A percentile compares a stretch with the other conserved stretches of the same genome.
phyloP scores from a whole-genome alignment of 257 asterid species.

The Przewalskia tangutica region DNA sequence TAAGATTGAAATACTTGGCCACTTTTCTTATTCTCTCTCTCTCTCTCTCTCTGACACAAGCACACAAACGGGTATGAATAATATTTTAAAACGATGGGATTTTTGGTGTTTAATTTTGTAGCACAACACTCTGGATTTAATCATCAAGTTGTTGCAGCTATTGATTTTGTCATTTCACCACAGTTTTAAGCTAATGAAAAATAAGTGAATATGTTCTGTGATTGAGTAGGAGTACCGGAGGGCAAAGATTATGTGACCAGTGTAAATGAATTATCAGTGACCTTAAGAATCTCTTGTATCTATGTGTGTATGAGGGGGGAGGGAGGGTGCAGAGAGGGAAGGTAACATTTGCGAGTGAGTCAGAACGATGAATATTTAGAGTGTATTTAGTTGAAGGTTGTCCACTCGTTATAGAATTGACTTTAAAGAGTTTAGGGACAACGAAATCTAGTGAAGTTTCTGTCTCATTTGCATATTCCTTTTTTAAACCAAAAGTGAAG shows the following conservation, averaged over 20 bases:
- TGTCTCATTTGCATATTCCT: background rate
- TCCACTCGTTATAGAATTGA: background rate
- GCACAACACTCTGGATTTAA: background rate
- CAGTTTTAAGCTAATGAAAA: background rate
- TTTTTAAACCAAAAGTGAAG: background rate
- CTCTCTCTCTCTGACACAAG: background rate
- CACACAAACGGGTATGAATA: background rate
- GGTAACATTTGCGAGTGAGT: background rate
- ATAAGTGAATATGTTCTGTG: background rate
- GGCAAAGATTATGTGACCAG: background rate
- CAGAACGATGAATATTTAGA: background rate
- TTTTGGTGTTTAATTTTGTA: background rate
- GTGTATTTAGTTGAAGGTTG: background rate
- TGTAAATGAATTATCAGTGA: background rate
- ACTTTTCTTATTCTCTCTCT: background rate
- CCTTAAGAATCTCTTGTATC: background rate
- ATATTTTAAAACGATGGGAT: background rate
- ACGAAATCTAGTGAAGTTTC: background rate
- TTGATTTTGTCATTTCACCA: background rate
- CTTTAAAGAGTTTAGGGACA: background rate
- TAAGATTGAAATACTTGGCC: constrained; percentile 14
- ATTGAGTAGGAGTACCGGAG: background rate
- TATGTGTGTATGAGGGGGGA: background rate
- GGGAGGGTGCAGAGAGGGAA: background rate
- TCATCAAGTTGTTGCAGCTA: background rate